Base-by-base conservation (phyloP, 495 filamentous ascomycete species). In the Ramalina peruviana region DNA sequence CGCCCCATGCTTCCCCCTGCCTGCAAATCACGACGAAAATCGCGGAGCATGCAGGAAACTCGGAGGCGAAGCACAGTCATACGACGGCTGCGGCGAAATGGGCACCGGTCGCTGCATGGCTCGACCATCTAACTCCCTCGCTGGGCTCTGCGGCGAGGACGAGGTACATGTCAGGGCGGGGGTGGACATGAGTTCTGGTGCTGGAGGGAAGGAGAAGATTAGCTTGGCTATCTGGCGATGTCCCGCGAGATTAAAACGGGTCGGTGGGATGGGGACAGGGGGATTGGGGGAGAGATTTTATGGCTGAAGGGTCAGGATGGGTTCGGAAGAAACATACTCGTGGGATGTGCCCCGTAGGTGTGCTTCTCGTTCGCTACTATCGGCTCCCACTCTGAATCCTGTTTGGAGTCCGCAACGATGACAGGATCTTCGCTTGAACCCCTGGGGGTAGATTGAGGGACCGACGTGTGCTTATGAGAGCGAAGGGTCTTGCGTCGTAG, bases 371-470 rank as follows among this genome's bases (percentile, higher is more conserved):
- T 17, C 42, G 55, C 59, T 58, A 37, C 59, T 57, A 39, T 58
- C 46, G n/a, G 23, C 33, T 20, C 40, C 52, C 51, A 72, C 68
- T 16, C 0, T 3, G 40, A 9, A 16, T 19, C 17, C 1, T 41
- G 1, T 16, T 17, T 19, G 3, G 40, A 41, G 9, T 12, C 17
- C 30, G 30, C 30, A 9, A 11, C 1, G 40, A 41, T 10, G n/a
- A 27, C n/a, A 3, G n/a, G 19, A 4, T 41, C 47, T 27, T 49
- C 40, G 13, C 47, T 33, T 21, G 36, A 6, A 16, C 19, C 47
- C 26, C 36, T 1, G 2, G 17, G 15, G n/a, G 3, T 3, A 7
- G 47, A 2, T 23, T 15, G 36, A 1, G 36, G 6, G 9, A 12
- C 9, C n/a, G 16, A 11, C 19, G 19, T 37, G 19, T 49, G 36